Evolutionary conservation across 805 yeast genomes (phyloP).

Genomic region (Teunomyces gatunensis): DNA sequence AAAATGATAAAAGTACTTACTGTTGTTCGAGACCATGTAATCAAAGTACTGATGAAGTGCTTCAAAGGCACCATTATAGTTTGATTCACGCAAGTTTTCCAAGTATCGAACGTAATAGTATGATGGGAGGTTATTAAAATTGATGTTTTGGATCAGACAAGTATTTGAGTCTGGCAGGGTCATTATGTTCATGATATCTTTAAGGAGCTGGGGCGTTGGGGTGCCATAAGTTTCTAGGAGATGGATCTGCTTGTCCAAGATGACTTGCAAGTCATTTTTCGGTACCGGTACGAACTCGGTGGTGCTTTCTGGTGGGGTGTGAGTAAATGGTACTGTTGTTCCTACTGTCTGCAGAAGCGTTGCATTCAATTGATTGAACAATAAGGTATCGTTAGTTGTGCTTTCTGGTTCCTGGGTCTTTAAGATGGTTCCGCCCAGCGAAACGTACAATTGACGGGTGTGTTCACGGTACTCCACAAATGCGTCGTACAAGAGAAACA

Average conservation of each 20-base stretch:
- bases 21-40: constrained; percentile 67
- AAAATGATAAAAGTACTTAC: constrained; percentile 68
- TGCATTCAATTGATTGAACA: constrained; percentile 7
- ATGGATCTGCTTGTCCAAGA: constrained; percentile 53
- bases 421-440: constrained; percentile 8
- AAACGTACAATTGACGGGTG: constrained; percentile 19
- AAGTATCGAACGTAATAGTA: constrained; percentile 60
- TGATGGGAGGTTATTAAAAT: constrained; percentile 30
- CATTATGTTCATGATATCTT: constrained; percentile 42
- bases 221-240: constrained; percentile 52
- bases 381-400: neutral
- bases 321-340: neutral
- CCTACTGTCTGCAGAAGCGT: neutral
- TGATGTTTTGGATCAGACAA: constrained; percentile 30
- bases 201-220: constrained; percentile 45
- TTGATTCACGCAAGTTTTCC: constrained; percentile 54
- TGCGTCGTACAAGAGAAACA: constrained; percentile 33
- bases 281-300: constrained; percentile 39
- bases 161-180: constrained; percentile 43
- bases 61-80: constrained; percentile 56
- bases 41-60: constrained; percentile 64
- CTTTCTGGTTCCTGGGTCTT: neutral
- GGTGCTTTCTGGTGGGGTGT: neutral
- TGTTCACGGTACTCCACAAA: constrained; percentile 34
- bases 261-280: constrained; percentile 47